Evolutionary conservation across 1,284 basidiomycete genomes (phyloP).

Genomic region (Lentinula novae-zelandiae): DNA sequence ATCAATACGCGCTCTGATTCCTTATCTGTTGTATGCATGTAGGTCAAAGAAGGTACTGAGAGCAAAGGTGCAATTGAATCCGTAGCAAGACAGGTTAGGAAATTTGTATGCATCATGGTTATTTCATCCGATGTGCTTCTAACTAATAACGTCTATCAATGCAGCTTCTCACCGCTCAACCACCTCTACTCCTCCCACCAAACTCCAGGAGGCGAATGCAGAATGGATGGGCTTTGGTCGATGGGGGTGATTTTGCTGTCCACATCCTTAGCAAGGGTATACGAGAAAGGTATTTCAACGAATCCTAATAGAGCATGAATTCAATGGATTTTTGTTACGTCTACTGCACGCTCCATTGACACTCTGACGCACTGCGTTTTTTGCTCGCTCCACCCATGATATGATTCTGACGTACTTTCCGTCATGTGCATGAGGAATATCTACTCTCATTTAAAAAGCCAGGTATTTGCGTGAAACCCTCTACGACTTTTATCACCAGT

Average conservation of each 20-base stretch:
- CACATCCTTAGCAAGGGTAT: constrained; percentile 65
- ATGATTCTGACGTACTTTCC: constrained; percentile 5
- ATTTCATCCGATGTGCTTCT: background rate
- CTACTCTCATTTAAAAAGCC: background rate
- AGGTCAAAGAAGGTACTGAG: constrained; percentile 84
- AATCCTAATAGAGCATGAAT: background rate
- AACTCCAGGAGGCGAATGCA: constrained; percentile 55
- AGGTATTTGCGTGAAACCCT: background rate
- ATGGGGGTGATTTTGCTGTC: constrained; percentile 73
- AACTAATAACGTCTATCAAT: constrained; percentile 4
- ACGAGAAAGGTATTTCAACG: constrained; percentile 58
- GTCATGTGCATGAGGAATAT: background rate
- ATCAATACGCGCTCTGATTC: background rate
- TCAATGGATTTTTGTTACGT: background rate
- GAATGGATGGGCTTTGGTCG: constrained; percentile 79
- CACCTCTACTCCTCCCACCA: constrained; percentile 55
- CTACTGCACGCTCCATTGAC: background rate
- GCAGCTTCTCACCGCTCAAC: constrained; percentile 45
- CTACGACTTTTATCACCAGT: background rate
- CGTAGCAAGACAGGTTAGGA: constrained; percentile 62
- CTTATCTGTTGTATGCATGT: background rate
- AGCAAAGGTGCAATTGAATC: constrained; percentile 70
- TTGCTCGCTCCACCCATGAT: background rate
- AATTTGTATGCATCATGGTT: constrained; percentile 43
- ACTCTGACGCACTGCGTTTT: background rate